Conservation (phyloP, 2,329 filamentous ascomycete species). For the Nemania abortiva region DNA sequence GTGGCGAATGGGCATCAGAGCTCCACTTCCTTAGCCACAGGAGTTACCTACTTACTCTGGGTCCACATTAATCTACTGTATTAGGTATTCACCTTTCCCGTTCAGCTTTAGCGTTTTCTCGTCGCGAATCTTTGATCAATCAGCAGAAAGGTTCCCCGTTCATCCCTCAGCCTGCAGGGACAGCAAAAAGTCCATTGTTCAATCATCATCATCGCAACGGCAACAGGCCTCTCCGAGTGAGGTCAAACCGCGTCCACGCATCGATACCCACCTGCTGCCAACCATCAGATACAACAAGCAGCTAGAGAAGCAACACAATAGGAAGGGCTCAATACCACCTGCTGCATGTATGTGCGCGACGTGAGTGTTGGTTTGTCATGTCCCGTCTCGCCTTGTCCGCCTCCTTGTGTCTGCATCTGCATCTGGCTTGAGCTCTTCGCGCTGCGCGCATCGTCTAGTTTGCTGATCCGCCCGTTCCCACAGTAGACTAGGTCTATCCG, state of each 20-base stretch:
- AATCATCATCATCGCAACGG: constrained; percentile 24
- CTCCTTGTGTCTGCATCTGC: not conserved
- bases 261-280: not conserved
- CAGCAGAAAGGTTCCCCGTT: constrained; percentile 23
- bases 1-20: not conserved
- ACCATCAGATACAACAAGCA: not conserved
- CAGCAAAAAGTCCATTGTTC: constrained; percentile 29
- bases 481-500: constrained; percentile 13
- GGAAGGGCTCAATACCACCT: not conserved
- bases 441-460: constrained; percentile 11
- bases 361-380: constrained; percentile 16
- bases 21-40: not conserved
- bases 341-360: constrained; percentile 24
- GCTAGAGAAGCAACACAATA: constrained; percentile 18
- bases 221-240: constrained; percentile 3
- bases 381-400: constrained; percentile 4
- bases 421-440: not conserved
- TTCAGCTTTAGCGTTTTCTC: not conserved
- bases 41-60: no score
- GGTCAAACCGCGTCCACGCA: not conserved
- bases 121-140: constrained; percentile 38
- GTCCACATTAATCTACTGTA: not conserved
- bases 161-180: not conserved
- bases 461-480: constrained; percentile 20
- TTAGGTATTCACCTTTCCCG: not conserved